Conservation (phyloP, 2,329 filamentous ascomycete species). For the Nannizziopsis barbatae region DNA sequence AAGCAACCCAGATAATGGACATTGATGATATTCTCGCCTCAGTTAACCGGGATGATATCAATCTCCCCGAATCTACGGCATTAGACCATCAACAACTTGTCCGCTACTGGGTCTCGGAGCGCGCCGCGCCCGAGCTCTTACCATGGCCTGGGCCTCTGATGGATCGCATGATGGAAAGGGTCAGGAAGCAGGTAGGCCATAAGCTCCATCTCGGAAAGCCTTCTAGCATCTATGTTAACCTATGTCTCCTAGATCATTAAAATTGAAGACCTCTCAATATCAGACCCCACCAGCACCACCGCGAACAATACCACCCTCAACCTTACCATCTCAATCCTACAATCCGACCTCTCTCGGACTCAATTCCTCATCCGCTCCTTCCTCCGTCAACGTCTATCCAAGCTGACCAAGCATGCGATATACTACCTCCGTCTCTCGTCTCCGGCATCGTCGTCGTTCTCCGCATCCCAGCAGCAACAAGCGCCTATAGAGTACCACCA, state of each 20-base stretch:
- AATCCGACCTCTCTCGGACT: constrained; percentile 89
- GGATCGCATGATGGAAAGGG: constrained; percentile 64
- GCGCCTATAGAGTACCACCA: constrained; percentile 9
- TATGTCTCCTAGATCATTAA: constrained; percentile 44
- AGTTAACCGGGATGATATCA: constrained; percentile 48
- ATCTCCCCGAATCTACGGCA: constrained; percentile 27
- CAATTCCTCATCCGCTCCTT: constrained; percentile 83
- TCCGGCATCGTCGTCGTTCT: constrained; percentile 7
- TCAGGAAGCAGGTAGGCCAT: constrained; percentile 47
- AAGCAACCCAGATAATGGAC: constrained; percentile 26
- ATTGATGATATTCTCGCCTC: constrained; percentile 70
- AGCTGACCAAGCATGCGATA: constrained; percentile 48
- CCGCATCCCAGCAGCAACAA: constrained; percentile 14
- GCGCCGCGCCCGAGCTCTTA: constrained; percentile 78
- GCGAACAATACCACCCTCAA: constrained; percentile 84
- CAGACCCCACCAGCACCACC: constrained; percentile 35
- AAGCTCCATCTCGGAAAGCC: not conserved
- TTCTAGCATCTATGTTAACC: not conserved
- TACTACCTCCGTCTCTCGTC: constrained; percentile 29
- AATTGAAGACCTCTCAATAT: constrained; percentile 50
- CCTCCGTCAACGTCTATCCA: constrained; percentile 72
- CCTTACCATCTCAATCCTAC: constrained; percentile 84
- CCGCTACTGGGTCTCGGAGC: constrained; percentile 84
- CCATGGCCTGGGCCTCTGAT: constrained; percentile 67
- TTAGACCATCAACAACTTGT: constrained; percentile 79